Conservation (phyloP, 352 stramenopile species). For the Globisporangium cylindrosporum region DNA sequence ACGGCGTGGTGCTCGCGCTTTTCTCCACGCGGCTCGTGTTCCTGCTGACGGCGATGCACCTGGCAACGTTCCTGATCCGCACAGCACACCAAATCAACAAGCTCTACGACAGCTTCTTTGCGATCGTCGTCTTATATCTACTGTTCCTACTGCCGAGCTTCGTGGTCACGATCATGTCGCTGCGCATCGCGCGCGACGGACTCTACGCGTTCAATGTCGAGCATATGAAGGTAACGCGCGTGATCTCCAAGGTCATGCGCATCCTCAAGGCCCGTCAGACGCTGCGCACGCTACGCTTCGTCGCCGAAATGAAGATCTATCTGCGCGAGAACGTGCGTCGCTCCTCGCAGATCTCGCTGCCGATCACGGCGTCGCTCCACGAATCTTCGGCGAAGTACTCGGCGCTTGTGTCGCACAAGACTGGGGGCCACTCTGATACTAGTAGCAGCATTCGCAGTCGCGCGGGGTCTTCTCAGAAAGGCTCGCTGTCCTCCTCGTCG, state of each 20-base stretch:
- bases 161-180: conserved; percentile 59
- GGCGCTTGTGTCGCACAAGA: conserved; percentile 2
- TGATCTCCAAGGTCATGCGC: conserved; percentile 67
- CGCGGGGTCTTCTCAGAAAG: conserved; percentile 17
- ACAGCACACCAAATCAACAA: conserved; percentile 38
- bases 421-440: not conserved
- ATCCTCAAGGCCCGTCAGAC: conserved; percentile 64
- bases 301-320: conserved; percentile 82
- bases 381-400: conserved; percentile 31
- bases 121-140: conserved; percentile 27
- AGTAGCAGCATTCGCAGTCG: conserved; percentile 2
- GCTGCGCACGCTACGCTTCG: conserved; percentile 67
- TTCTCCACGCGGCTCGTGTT: conserved; percentile 74
- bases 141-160: conserved; percentile 59
- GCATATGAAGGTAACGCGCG: conserved; percentile 61
- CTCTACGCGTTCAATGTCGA: conserved; percentile 77
- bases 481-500: not conserved
- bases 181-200: conserved; percentile 58
- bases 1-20: conserved; percentile 56
- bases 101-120: conserved; percentile 16
- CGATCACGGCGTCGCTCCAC: conserved; percentile 37
- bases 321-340: conserved; percentile 50
- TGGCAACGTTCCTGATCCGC: conserved; percentile 61
- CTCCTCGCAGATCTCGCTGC: conserved; percentile 17
- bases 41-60: conserved; percentile 65